A percentile compares a stretch with the other conserved stretches of the same genome.
Evolutionary conservation across 108 stramenopile species (phyloP).

Genomic region (Cyclotella baltica): DNA sequence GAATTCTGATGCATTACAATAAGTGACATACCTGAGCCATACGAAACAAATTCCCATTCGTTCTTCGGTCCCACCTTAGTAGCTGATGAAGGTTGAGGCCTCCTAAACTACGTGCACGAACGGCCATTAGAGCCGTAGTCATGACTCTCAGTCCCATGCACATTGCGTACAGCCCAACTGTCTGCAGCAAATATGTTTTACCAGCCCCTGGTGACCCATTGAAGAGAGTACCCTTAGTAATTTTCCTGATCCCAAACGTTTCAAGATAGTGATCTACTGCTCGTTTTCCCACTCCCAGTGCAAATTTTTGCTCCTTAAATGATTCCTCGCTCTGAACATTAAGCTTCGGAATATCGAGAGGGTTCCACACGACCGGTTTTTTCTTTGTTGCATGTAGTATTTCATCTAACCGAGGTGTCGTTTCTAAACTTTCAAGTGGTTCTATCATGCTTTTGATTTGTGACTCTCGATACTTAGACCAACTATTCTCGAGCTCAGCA

Average conservation of each 20-base stretch:
- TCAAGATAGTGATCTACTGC: slow-evolving; percentile 4
- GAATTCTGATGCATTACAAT: background rate
- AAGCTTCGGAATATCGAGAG: background rate
- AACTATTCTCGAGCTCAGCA: background rate
- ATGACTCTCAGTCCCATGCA: slow-evolving; percentile 23
- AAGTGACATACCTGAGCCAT: background rate
- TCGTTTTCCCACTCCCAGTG: background rate
- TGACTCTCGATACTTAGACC: background rate
- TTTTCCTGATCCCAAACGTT: background rate
- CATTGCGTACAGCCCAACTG: slow-evolving; percentile 14
- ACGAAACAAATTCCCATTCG: slow-evolving; percentile 1
- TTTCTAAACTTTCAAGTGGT: background rate
- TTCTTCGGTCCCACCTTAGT: background rate
- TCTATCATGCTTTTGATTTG: background rate
- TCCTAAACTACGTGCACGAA: slow-evolving; percentile 16
- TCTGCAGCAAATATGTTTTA: slow-evolving; percentile 15
- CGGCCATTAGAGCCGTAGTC: slow-evolving; percentile 28
- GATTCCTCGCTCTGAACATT: slow-evolving; percentile 11
- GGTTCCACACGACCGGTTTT: slow-evolving; percentile 10
- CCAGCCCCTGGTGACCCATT: slow-evolving; percentile 27
- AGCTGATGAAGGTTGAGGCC: slow-evolving; percentile 29
- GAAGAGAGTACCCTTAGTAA: slow-evolving; percentile 3
- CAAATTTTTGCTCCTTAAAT: slow-evolving; percentile 14
- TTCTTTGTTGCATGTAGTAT: background rate
- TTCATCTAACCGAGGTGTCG: background rate